Conservation (phyloP, 305 asterid genomes). For the Rubia tinctorum region DNA sequence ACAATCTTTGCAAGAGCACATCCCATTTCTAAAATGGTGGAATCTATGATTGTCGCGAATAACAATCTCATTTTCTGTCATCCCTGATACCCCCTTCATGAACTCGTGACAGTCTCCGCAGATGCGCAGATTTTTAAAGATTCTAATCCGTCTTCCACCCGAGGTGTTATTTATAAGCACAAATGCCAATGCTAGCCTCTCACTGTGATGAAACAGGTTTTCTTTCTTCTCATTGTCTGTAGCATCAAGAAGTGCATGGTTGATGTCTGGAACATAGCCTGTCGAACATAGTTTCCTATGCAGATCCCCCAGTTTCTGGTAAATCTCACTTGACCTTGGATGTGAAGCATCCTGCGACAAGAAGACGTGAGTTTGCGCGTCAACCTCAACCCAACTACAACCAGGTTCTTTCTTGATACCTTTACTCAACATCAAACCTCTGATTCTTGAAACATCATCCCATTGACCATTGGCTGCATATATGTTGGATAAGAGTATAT, state of each 20-base stretch:
- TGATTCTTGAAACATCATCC: slow-evolving; percentile 58
- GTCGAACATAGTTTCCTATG: slow-evolving; percentile 29
- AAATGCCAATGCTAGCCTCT: slow-evolving; percentile 79
- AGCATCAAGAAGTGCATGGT: slow-evolving; percentile 55
- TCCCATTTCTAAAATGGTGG: slow-evolving; percentile 65
- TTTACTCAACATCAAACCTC: slow-evolving; percentile 53
- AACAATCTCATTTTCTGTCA: slow-evolving; percentile 49
- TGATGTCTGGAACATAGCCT: slow-evolving; percentile 61
- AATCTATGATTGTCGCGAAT: slow-evolving; percentile 62
- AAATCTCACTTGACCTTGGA: slow-evolving; percentile 53
- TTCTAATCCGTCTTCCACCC: slow-evolving; percentile 40
- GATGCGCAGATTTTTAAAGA: slow-evolving; percentile 77
- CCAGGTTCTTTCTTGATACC: slow-evolving; percentile 90
- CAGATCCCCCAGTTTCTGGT: slow-evolving; percentile 55
- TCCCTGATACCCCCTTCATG: slow-evolving; percentile 62
- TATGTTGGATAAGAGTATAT: slow-evolving; percentile 65
- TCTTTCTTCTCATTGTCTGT: slow-evolving; percentile 48
- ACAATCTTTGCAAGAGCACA: slow-evolving; percentile 75
- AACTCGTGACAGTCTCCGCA: slow-evolving; percentile 92
- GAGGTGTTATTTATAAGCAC: slow-evolving; percentile 48
- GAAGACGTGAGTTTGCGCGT: slow-evolving; percentile 64
- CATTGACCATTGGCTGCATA: slow-evolving; percentile 67
- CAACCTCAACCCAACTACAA: slow-evolving; percentile 77
- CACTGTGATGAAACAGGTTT: slow-evolving; percentile 73
- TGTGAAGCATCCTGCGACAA: slow-evolving; percentile 71